Evolutionary conservation across 306 rosid species (phyloP), one percentile per base, ranked within the genome.

Genomic region (Cicer chorassanicum): DNA sequence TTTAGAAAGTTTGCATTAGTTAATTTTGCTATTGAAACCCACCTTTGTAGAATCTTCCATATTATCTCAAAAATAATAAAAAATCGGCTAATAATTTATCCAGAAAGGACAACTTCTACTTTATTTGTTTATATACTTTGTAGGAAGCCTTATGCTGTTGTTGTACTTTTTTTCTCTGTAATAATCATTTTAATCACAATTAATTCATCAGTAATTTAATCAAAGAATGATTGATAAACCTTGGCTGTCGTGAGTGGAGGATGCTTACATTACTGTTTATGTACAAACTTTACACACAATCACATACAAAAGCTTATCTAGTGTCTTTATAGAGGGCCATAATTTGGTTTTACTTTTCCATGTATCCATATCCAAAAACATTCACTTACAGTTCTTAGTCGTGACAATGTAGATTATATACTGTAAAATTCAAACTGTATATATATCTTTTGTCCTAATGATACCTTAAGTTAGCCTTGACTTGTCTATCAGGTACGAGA

Each of bases 401-500:
- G 9, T 48, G 38, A 9, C 40, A 29, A n/a, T 61, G 7, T 62
- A 16, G 62, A 65, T 46, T 51, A 65, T 12, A 75, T 75, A 29
- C 38, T 41, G 14, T 4, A 40, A 61, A 75, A 70, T 70, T 65
- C 61, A 66, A 42, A 48, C 68, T 41, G 19, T 59, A 11, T 68
- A 14, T 59, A 11, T 68, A 14, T 77, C 48, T 73, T 53, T 16
- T 34, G 78, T 44, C 49, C 40, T 59, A 61, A 49, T 75, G 48
- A 70, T 79, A 9, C 48, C 74, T 72, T 36, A 72, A 69, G 76
- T 48, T 77, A 54, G 63, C 76, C 44, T 53, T 74, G 73, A 44
- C 76, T 76, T 75, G 78, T 80, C 61, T 48, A 61, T 79, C 84
- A 94, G 97, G 90, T 94, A 42, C 93, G 96, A 72, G 98, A 88